These are phyloP conservation scores for Chenopodium formosanum DNA, from an alignment of 148 eudicot species.

Conservation along the genomic window DNA sequence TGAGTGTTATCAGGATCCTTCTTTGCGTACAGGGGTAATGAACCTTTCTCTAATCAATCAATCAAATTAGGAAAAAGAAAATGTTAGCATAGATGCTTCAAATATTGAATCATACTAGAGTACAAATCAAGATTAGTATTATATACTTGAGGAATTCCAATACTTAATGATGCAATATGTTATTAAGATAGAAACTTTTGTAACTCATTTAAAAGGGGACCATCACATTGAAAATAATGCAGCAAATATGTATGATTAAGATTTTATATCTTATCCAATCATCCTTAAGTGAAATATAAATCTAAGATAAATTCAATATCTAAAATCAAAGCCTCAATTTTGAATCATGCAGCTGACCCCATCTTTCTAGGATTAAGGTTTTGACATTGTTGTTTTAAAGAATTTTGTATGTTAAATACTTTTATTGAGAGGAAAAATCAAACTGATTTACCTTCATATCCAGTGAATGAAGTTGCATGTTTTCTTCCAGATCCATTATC, in stretches of 20 bases:
- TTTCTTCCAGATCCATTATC: slow-evolving; percentile 20
- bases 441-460: slow-evolving; percentile 25
- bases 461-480: slow-evolving; percentile 20
- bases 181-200: background rate
- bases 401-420: background rate
- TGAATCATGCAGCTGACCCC: background rate
- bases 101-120: background rate
- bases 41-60: slow-evolving; percentile 26
- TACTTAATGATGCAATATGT: background rate
- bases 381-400: no score
- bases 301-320: background rate
- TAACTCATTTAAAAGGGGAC: background rate
- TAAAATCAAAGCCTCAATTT: background rate
- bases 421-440: background rate
- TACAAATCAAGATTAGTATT: background rate
- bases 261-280: background rate
- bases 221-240: background rate
- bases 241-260: background rate
- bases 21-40: slow-evolving; percentile 35
- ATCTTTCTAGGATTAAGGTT: no score
- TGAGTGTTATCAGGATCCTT: slow-evolving; percentile 18
- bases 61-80: background rate
- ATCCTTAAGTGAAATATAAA: background rate
- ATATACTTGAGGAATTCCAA: background rate
- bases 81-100: background rate